phyloP scores from a whole-genome alignment of 2,329 filamentous ascomycete species.

The Rutstroemia sp. region DNA sequence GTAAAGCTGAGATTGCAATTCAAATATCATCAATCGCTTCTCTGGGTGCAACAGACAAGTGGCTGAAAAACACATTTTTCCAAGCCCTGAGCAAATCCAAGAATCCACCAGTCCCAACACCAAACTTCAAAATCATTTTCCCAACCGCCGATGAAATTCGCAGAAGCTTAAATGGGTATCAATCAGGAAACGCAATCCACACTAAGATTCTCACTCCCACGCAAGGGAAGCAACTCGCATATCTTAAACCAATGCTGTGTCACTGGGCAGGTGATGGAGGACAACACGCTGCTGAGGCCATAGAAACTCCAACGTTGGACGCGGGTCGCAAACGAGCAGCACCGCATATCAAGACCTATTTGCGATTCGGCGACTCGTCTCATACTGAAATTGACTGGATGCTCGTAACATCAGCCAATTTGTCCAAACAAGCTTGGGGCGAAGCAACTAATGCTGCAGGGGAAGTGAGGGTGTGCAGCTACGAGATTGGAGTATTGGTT shows the following conservation, averaged over 20 bases:
- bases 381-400: conserved; percentile 68
- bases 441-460: conserved; percentile 47
- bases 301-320: conserved; percentile 31
- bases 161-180: conserved; percentile 68
- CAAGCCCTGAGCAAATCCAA: conserved; percentile 35
- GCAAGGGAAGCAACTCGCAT: conserved; percentile 67
- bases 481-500: conserved; percentile 75
- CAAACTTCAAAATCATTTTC: conserved; percentile 66
- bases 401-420: conserved; percentile 80
- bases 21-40: conserved; percentile 81
- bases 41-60: conserved; percentile 60
- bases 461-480: conserved; percentile 68
- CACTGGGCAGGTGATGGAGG: conserved; percentile 64
- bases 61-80: conserved; percentile 63
- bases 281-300: conserved; percentile 10
- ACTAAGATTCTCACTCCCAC: conserved; percentile 64
- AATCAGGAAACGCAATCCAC: conserved; percentile 72
- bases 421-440: conserved; percentile 87
- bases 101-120: conserved; percentile 23
- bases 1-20: conserved; percentile 42
- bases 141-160: conserved; percentile 75
- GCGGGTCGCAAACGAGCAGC: conserved; percentile 62
- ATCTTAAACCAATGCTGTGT: conserved; percentile 61
- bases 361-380: conserved; percentile 45
- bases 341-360: conserved; percentile 86